A percentile compares a stretch with the other conserved stretches of the same genome.
Evolutionary conservation across 2,329 filamentous ascomycete genomes (phyloP).

Genomic region (Curvularia sp.): DNA sequence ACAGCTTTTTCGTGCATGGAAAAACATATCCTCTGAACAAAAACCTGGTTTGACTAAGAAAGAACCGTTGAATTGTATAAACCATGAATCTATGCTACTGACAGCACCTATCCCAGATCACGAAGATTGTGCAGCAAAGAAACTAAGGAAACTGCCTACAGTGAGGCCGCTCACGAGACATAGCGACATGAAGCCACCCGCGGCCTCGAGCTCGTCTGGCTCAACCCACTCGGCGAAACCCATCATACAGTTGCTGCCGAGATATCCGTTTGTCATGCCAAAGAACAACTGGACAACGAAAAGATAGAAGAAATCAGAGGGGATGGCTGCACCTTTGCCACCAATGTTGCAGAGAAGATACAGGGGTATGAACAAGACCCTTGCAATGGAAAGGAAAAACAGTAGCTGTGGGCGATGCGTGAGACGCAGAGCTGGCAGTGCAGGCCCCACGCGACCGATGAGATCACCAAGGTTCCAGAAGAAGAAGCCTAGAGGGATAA

Average conservation of each 20-base stretch:
- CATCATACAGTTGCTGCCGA: constrained; percentile 92
- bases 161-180: constrained; percentile 86
- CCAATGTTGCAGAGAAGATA: constrained; percentile 90
- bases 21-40: not conserved
- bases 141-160: constrained; percentile 87
- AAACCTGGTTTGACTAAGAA: not conserved
- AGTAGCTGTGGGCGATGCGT: constrained; percentile 69
- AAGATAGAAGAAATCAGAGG: constrained; percentile 88
- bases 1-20: not conserved
- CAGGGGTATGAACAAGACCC: constrained; percentile 77
- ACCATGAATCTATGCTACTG: not conserved
- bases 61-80: not conserved
- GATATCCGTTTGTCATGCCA: constrained; percentile 84
- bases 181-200: constrained; percentile 92
- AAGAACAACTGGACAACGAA: constrained; percentile 82
- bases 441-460: constrained; percentile 73
- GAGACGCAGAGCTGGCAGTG: constrained; percentile 62
- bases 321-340: constrained; percentile 70
- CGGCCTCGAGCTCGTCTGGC: constrained; percentile 81
- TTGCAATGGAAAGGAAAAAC: constrained; percentile 70
- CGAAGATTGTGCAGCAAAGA: constrained; percentile 63
- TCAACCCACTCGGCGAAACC: constrained; percentile 81
- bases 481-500: constrained; percentile 89
- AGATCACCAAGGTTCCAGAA: constrained; percentile 94
- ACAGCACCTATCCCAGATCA: not conserved